Conservation (phyloP, 139 green algal genomes). For the Haematococcus sp. region DNA sequence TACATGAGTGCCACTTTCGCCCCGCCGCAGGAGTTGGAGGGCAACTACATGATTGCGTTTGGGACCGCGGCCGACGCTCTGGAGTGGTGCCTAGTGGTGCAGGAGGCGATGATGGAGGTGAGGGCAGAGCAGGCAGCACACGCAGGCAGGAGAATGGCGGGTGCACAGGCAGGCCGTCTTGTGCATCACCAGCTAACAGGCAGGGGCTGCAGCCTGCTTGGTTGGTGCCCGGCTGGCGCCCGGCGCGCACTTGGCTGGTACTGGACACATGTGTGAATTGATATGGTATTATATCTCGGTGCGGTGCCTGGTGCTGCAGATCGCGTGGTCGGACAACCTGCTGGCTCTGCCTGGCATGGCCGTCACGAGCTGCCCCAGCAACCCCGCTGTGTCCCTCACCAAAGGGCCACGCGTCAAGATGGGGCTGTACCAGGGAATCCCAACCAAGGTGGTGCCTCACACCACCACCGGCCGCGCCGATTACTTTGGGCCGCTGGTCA, state of each 20-base stretch:
- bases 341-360: neutral
- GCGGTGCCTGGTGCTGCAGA: neutral
- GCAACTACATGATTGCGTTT: constrained; percentile 66
- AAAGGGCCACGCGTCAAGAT: constrained; percentile 47
- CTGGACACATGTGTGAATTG: no score
- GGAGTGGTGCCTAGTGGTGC: constrained; percentile 59
- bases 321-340: neutral
- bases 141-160: no score
- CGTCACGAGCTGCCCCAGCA: neutral
- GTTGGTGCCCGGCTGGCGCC: neutral
- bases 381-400: neutral
- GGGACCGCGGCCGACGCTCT: constrained; percentile 34
- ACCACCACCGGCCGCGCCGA: constrained; percentile 46
- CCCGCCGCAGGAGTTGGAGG: constrained; percentile 40
- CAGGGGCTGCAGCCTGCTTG: no score
- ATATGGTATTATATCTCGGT: no score
- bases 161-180: no score
- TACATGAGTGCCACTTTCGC: no score
- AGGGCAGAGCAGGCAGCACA: no score
- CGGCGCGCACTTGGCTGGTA: neutral
- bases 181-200: no score
- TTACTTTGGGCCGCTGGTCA: constrained; percentile 39
- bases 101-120: constrained; percentile 55
- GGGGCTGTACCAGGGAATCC: constrained; percentile 57
- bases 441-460: constrained; percentile 44